A percentile compares a stretch with the other conserved stretches of the same genome.
Conservation (phyloP, 2,329 filamentous ascomycete species). For the Botrytis tulipae region DNA sequence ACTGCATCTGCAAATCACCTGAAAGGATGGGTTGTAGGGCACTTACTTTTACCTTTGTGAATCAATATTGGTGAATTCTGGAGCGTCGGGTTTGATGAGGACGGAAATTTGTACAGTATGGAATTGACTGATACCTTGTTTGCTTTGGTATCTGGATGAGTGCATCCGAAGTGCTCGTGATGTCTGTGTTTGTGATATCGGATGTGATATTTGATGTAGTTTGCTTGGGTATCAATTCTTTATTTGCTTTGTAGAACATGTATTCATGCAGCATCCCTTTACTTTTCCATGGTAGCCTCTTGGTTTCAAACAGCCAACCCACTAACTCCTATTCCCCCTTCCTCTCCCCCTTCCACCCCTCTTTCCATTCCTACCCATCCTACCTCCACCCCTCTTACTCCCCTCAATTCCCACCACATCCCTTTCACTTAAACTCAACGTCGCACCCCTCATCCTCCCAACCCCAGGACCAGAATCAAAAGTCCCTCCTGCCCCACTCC, state of each 20-base stretch:
- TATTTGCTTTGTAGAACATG: neutral
- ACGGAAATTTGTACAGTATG: constrained; percentile 4
- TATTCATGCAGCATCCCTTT: neutral
- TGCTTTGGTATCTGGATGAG: neutral
- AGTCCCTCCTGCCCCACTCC: constrained; percentile 49
- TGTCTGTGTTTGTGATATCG: neutral
- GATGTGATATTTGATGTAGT: neutral
- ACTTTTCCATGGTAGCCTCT: neutral
- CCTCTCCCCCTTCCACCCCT: constrained; percentile 21
- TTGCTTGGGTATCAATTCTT: constrained; percentile 16
- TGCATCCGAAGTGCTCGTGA: neutral
- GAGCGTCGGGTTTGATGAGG: neutral
- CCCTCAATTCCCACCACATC: constrained; percentile 74
- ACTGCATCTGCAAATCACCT: neutral
- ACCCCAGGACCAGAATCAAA: constrained; percentile 74
- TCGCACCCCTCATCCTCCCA: constrained; percentile 72
- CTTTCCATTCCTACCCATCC: constrained; percentile 36
- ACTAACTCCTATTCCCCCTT: constrained; percentile 7
- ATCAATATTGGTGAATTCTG: neutral
- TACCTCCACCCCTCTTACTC: constrained; percentile 41
- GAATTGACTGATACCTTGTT: neutral
- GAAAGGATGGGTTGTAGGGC: neutral
- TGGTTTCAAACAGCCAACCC: neutral
- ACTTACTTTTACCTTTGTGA: neutral
- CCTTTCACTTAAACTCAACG: constrained; percentile 72